Percentiles rank a stretch among this genome's conserved stretches.
Conservation (phyloP, 208 protist genomes). For the Leptomonas pyrrhocoris region DNA sequence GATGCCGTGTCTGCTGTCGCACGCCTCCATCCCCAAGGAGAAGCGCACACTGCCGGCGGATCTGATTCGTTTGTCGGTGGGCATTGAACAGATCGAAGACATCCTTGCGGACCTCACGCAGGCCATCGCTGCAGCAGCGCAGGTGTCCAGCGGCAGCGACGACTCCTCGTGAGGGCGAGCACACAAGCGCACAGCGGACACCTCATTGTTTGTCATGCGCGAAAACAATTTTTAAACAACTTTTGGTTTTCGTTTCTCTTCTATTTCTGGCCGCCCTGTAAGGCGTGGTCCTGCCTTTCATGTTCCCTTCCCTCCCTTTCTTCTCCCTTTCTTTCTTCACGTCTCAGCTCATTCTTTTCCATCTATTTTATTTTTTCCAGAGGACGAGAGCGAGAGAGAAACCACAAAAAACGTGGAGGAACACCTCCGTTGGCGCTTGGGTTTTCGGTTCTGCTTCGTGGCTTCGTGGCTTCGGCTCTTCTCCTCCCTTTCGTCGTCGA, state of each 20-base stretch:
- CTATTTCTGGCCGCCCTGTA: too few species aligned
- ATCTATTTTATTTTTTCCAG: not conserved
- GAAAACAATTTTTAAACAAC: not conserved
- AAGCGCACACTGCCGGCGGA: slow-evolving; percentile 84
- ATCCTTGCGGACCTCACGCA: slow-evolving; percentile 87
- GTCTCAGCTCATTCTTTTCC: not conserved
- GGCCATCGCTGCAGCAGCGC: slow-evolving; percentile 70
- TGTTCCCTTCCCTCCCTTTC: not conserved
- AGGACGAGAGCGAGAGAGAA: too few species aligned
- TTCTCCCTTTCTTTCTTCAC: slow-evolving; percentile 7
- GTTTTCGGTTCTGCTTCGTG: too few species aligned
- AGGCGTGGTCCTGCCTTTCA: too few species aligned
- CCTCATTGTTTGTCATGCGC: too few species aligned
- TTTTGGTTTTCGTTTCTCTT: too few species aligned
- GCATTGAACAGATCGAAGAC: slow-evolving; percentile 94
- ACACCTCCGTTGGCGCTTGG: too few species aligned
- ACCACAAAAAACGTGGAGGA: too few species aligned
- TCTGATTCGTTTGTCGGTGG: slow-evolving; percentile 92
- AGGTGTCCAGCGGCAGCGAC: slow-evolving; percentile 22
- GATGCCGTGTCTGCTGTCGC: slow-evolving; percentile 93
- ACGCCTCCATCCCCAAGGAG: slow-evolving; percentile 93
- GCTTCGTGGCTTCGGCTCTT: too few species aligned
- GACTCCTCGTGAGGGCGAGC: slow-evolving; percentile 10
- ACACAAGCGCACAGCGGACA: not conserved
- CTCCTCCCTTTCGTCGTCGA: too few species aligned